phyloP scores from a whole-genome alignment of 805 yeast species.

The Danielia oregonensis region DNA sequence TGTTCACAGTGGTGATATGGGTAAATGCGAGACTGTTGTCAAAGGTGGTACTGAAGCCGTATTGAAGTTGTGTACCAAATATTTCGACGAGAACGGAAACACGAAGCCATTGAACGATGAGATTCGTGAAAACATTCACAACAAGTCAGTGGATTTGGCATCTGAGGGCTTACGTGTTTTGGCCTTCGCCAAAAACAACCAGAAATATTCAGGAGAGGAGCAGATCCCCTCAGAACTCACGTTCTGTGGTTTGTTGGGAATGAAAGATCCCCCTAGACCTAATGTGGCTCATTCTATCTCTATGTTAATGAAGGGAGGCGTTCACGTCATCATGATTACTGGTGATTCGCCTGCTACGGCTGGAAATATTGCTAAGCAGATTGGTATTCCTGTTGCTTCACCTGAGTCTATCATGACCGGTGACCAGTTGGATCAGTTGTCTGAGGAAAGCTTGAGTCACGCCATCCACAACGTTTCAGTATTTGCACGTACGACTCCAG shows the following conservation, averaged over 20 bases:
- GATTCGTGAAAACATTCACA: constrained; percentile 43
- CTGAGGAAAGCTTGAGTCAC: constrained; percentile 66
- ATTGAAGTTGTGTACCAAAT: constrained; percentile 56
- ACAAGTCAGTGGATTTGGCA: constrained; percentile 65
- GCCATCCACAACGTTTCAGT: constrained; percentile 81
- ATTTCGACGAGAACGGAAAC: constrained; percentile 56
- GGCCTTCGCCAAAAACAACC: constrained; percentile 62
- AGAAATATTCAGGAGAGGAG: constrained; percentile 28
- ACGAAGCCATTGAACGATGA: constrained; percentile 54
- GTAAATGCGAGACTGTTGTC: constrained; percentile 57
- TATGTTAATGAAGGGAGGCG: constrained; percentile 83
- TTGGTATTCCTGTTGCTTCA: constrained; percentile 79
- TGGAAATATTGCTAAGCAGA: constrained; percentile 74
- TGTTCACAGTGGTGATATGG: constrained; percentile 54
- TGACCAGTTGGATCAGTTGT: constrained; percentile 70
- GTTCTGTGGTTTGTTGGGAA: constrained; percentile 86
- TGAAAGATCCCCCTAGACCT: constrained; percentile 98
- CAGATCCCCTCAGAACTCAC: constrained; percentile 53
- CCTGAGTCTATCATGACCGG: constrained; percentile 78
- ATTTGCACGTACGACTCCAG: constrained; percentile 94
- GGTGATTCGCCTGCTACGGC: constrained; percentile 93
- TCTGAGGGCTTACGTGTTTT: constrained; percentile 81
- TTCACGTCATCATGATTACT: constrained; percentile 96
- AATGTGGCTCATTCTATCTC: constrained; percentile 75
- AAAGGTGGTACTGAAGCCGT: constrained; percentile 91